Evolutionary conservation across 768 basidiomycete genomes (phyloP), one percentile per base, ranked within the genome.

Genomic region (Tylopilus subfusipes): DNA sequence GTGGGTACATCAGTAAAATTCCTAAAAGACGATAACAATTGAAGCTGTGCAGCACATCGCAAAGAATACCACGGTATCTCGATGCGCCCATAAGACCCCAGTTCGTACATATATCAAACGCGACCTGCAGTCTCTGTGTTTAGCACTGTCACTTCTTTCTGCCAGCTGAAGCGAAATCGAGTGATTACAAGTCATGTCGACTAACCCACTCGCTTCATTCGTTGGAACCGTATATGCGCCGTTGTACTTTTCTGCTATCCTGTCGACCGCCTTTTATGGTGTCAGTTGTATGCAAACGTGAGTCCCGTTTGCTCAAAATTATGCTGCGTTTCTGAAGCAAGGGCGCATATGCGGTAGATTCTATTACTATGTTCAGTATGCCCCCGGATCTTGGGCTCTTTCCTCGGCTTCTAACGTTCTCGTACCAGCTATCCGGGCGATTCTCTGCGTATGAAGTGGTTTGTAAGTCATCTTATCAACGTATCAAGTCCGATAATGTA

Each of bases 241-340:
- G 1, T 14, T 53, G 19, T 58, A 40, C 42, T 31, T 53, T 16
- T 7, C 30, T 33, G 8, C n/a, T 7, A 0, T 59, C 16, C 1
- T 50, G 8, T 29, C 42, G 8, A 46, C 56, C 3, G 31, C 21
- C 5, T 6, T 59, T 45, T 58, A 59, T 0, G 56, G 50, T 5
- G 8, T 50, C 6, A 31, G 51, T 6, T 58, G 58, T 18, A 50
- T 58, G 56, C 58, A 59, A 59, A 53, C 48, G 58, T 59, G 22
- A 54, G 58, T 24, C 10, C 12, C 34, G 2, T 12, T 36, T n/a
- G 10, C 30, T 34, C n/a, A 2, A 22, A 14, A 19, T 9, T 4
- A 4, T 38, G 22, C 25, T 6, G 24, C n/a, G 24, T 8, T 18
- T n/a, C 27, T 33, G 1, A 11, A 27, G n/a, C n/a, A 7, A 14